A percentile compares a stretch with the other conserved stretches of the same genome.
phyloP scores from a whole-genome alignment of 2,329 filamentous ascomycete species.

The Neonectria magnoliae region DNA sequence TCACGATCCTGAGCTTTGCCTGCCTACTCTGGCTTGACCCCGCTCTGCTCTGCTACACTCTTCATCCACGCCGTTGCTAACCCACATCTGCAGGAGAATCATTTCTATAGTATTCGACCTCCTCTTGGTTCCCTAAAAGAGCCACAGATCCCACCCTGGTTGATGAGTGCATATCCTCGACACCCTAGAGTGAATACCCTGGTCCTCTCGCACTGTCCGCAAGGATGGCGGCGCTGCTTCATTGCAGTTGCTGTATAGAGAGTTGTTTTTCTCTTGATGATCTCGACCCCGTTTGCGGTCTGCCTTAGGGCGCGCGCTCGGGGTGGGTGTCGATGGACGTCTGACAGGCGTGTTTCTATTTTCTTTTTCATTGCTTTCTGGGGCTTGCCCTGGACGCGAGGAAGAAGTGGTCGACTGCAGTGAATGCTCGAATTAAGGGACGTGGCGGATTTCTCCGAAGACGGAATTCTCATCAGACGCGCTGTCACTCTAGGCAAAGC shows the following conservation, averaged over 20 bases:
- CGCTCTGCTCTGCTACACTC: conserved; percentile 31
- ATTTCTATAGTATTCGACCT: conserved; percentile 98
- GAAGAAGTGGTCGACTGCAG: conserved; percentile 53
- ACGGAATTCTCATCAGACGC: too few species aligned
- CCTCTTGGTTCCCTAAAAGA: conserved; percentile 92
- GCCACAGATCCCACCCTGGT: conserved; percentile 82
- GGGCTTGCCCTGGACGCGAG: conserved; percentile 59
- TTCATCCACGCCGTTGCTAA: neutral
- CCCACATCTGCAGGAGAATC: conserved; percentile 71
- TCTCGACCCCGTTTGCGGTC: conserved; percentile 80
- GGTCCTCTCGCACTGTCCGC: conserved; percentile 42
- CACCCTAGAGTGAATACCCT: conserved; percentile 54
- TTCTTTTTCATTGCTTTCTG: conserved; percentile 65
- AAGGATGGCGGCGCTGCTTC: conserved; percentile 65
- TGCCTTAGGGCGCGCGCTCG: conserved; percentile 79
- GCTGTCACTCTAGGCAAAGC: too few species aligned
- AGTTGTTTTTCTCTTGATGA: conserved; percentile 79
- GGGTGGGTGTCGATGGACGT: conserved; percentile 89
- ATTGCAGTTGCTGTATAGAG: conserved; percentile 72
- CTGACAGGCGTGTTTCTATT: conserved; percentile 76
- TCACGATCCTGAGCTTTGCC: neutral
- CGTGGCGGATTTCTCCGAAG: too few species aligned
- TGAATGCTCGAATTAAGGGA: too few species aligned
- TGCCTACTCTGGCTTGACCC: neutral
- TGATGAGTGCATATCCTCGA: conserved; percentile 75